Evolutionary conservation across 1,139 yeast genomes (phyloP), one percentile per base, ranked within the genome.

Genomic region (Candida glucosophila): DNA sequence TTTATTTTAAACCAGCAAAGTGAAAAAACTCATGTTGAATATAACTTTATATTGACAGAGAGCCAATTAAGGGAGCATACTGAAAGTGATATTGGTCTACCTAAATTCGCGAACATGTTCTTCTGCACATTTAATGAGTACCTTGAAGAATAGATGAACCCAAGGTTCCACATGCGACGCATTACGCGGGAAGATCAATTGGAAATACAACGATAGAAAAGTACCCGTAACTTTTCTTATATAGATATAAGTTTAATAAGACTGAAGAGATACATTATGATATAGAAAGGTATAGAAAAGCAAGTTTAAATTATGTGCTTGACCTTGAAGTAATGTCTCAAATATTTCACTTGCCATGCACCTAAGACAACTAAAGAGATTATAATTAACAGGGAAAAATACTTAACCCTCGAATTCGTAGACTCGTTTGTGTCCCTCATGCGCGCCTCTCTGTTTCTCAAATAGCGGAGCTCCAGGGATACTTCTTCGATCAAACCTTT

Each of bases 371-470:
- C 49, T 51, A 90, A 69, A 18, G 86, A 65, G 21, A 77, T 17
- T 35, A 86, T 66, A 35, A 85, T 73, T 22, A 76, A 48, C 23
- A 81, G 43, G 16, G 94, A 82, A 52, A 90, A 90, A 59, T 77
- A 74, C 61, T 85, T 79, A 35, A 88, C 95, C 54, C 92, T 71
- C 35, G 76, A 63, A 54, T 81, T 81, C 31, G 98, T 90, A 26
- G 93, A 78, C 61, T 90, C 98, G 57, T 90, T 90, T 30, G 98
- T 90, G 53, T 90, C 93, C 66, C 98, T 80, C 60, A 90, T 69
- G 54, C 85, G 72, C 53, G 78, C 90, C 58, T 90, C 98, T 61
- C 98, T 81, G 33, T 58, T 58, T 49, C 79, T 78, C 58, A 90
- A 70, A 57, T 88, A 90, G 42, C 77, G 79, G 52, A 88, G 64